Evolutionary conservation across 2,329 filamentous ascomycete genomes (phyloP).

Genomic region (Fusarium concolor): DNA sequence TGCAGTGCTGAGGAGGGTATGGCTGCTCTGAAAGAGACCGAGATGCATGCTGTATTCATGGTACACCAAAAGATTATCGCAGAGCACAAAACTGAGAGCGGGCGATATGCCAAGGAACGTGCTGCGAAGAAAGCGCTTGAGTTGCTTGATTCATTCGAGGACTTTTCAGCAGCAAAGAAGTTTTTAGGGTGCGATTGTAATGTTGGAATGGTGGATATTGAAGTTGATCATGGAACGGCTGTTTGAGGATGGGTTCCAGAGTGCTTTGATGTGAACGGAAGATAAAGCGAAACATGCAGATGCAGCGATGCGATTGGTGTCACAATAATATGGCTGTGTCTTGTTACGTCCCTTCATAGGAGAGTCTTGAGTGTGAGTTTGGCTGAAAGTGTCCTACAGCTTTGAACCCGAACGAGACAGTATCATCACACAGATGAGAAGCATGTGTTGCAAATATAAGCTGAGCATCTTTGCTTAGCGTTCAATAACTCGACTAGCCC

Average conservation of each 20-base stretch:
- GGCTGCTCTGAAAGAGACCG: slow-evolving; percentile 56
- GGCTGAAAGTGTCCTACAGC: too few relatives aligned
- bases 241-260: not conserved
- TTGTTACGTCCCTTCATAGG: too few relatives aligned
- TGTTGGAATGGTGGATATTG: not conserved
- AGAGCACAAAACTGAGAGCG: slow-evolving; percentile 69
- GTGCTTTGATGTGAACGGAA: too few relatives aligned
- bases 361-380: too few relatives aligned
- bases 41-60: slow-evolving; percentile 77
- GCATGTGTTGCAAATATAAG: not conserved
- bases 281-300: too few relatives aligned
- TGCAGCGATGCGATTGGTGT: too few relatives aligned
- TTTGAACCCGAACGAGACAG: too few relatives aligned
- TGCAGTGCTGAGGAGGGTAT: slow-evolving; percentile 56
- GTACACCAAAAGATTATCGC: slow-evolving; percentile 79
- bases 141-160: slow-evolving; percentile 59
- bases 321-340: too few relatives aligned
- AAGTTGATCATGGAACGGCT: slow-evolving; percentile 30
- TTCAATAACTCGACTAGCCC: slow-evolving; percentile 29
- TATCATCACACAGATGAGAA: too few relatives aligned
- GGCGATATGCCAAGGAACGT: slow-evolving; percentile 77
- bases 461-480: not conserved
- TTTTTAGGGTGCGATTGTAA: slow-evolving; percentile 74
- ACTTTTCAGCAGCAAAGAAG: slow-evolving; percentile 63
- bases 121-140: slow-evolving; percentile 71